These are phyloP conservation scores for Sesbania bispinosa DNA, from an alignment of 306 rosid genomes.

Conservation along the genomic window DNA sequence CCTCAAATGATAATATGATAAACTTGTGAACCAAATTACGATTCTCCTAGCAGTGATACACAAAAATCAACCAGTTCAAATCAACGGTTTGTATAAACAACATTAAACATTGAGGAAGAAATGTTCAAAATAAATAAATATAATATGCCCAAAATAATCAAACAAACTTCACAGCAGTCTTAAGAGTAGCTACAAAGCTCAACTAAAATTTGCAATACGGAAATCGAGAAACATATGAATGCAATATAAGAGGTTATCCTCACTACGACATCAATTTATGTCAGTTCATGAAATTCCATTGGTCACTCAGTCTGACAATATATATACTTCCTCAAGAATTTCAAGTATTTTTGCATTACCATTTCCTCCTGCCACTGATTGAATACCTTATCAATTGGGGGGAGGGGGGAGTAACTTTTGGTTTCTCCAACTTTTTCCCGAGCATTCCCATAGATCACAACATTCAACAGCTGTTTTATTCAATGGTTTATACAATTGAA, in stretches of 20 bases:
- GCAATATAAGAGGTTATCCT: background rate
- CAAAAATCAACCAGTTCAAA: background rate
- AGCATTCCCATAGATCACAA: no score
- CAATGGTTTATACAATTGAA: no score
- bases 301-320: background rate
- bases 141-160: background rate
- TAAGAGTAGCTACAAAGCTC: background rate
- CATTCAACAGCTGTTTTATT: no score
- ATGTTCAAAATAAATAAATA: background rate
- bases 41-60: conserved; percentile 8
- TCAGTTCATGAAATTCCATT: background rate
- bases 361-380: no score
- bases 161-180: background rate
- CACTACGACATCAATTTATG: background rate
- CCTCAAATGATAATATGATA: conserved; percentile 4
- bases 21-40: background rate
- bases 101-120: conserved; percentile 8
- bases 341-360: no score
- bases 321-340: no score
- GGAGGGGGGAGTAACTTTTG: no score
- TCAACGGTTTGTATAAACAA: conserved; percentile 6
- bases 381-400: no score
- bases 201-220: background rate
- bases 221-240: background rate
- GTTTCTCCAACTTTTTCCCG: no score